Conservation (phyloP, 1,139 yeast species). For the Saccharomyces hybrid region DNA sequence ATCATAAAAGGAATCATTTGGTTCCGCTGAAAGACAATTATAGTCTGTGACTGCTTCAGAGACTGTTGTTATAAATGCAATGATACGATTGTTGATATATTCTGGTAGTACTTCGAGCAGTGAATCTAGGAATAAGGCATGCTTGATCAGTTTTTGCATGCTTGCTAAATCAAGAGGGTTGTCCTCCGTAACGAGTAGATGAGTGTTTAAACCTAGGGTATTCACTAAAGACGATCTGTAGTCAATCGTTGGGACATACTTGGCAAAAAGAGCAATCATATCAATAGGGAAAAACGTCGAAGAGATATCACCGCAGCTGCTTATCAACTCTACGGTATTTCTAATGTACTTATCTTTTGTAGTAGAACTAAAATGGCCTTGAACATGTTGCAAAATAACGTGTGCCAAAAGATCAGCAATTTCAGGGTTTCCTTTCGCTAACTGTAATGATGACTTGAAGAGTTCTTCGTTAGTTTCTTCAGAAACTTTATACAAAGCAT, state of each 20-base stretch:
- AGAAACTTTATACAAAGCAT: background rate
- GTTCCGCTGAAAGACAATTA: conserved; percentile 26
- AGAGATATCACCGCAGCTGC: background rate
- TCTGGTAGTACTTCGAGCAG: conserved; percentile 16
- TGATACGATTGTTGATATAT: conserved; percentile 13
- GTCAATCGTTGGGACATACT: conserved; percentile 20
- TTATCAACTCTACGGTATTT: background rate
- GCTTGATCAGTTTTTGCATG: conserved; percentile 18
- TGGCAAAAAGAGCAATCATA: background rate
- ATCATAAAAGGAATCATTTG: conserved; percentile 15
- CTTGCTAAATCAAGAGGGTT: conserved; percentile 11
- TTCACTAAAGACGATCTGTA: conserved; percentile 39
- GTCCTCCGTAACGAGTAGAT: conserved; percentile 23
- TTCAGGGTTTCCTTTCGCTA: background rate
- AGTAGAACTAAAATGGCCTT: background rate
- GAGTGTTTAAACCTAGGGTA: conserved; percentile 38
- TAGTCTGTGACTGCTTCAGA: conserved; percentile 36
- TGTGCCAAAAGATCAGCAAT: background rate
- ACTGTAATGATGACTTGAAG: background rate
- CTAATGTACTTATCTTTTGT: background rate
- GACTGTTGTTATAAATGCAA: conserved; percentile 29
- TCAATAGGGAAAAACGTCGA: conserved; percentile 6
- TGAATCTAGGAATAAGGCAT: conserved; percentile 23
- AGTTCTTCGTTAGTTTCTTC: background rate
- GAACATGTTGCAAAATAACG: background rate